Evolutionary conservation across 2,329 filamentous ascomycete genomes (phyloP).

Genomic region (Verticillium nonalfalfae): DNA sequence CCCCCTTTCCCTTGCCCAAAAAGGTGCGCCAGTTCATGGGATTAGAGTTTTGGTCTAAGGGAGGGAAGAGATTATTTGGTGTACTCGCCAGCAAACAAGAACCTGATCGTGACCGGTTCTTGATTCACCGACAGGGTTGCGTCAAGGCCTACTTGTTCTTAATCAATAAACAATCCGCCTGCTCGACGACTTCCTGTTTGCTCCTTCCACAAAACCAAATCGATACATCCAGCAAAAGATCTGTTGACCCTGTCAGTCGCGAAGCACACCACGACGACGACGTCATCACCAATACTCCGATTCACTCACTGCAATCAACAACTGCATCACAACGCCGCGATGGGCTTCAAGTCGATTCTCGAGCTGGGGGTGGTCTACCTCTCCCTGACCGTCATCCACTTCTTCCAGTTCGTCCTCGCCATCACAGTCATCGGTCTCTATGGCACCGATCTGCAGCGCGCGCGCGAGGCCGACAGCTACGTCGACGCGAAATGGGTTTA

Average conservation of each 20-base stretch:
- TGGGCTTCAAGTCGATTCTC: constrained; percentile 43
- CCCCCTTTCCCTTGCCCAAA: not conserved
- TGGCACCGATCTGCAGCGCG: constrained; percentile 57
- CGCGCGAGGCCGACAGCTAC: constrained; percentile 40
- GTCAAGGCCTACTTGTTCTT: not conserved
- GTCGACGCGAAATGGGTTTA: constrained; percentile 61
- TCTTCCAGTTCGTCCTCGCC: constrained; percentile 70
- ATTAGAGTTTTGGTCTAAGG: not conserved
- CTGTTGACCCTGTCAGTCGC: not conserved
- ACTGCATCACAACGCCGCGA: constrained; percentile 16
- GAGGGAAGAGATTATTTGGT: not conserved
- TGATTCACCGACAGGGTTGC: not conserved
- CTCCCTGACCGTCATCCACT: constrained; percentile 57
- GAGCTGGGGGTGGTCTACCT: constrained; percentile 41
- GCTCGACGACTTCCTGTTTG: not conserved
- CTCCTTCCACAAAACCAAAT: not conserved
- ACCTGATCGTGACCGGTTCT: not conserved
- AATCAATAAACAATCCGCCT: not conserved
- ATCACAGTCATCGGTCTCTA: constrained; percentile 76
- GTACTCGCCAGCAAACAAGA: not conserved
- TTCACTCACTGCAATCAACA: not conserved
- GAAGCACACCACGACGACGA: not conserved
- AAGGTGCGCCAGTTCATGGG: not conserved
- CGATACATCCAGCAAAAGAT: not conserved
- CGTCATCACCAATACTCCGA: not conserved